Conservation (phyloP, 2,329 filamentous ascomycete species). For the Acephala macrosclerotiorum region DNA sequence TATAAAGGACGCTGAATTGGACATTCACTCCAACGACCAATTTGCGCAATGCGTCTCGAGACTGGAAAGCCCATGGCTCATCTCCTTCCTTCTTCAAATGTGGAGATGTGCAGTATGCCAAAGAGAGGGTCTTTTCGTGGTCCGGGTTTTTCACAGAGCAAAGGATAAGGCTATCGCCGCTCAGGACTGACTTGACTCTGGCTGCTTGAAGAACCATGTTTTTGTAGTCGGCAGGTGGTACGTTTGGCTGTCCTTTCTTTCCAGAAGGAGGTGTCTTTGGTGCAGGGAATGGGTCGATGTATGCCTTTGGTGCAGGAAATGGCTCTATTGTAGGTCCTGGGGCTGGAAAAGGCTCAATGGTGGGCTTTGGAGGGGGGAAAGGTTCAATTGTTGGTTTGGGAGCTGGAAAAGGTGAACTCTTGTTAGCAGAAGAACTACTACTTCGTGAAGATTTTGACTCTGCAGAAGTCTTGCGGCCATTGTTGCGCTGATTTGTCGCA, state of each 20-base stretch:
- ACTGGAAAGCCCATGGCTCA: constrained; percentile 92
- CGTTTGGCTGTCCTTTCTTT: constrained; percentile 35
- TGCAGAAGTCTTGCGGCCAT: constrained; percentile 15
- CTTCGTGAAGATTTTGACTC: constrained; percentile 27
- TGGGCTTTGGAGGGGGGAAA: constrained; percentile 36
- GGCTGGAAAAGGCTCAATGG: constrained; percentile 46
- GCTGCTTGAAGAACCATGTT: constrained; percentile 54
- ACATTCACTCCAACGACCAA: constrained; percentile 86
- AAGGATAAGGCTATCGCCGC: constrained; percentile 90
- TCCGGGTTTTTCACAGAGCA: constrained; percentile 81
- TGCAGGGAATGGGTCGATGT: background rate
- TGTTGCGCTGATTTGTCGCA: constrained; percentile 24
- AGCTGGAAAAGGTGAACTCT: constrained; percentile 47
- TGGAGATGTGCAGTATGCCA: constrained; percentile 92
- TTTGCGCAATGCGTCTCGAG: constrained; percentile 89
- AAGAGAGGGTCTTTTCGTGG: constrained; percentile 84
- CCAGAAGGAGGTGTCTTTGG: constrained; percentile 23
- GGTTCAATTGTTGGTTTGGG: constrained; percentile 44
- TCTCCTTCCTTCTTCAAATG: constrained; percentile 88
- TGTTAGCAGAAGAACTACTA: constrained; percentile 39
- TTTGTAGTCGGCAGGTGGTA: constrained; percentile 42
- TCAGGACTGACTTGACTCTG: constrained; percentile 92
- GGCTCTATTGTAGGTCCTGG: constrained; percentile 43
- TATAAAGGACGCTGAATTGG: constrained; percentile 86
- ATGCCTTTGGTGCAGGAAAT: constrained; percentile 23